Conservation (phyloP, 1,139 yeast genomes). For the Pneumocystis canis region DNA sequence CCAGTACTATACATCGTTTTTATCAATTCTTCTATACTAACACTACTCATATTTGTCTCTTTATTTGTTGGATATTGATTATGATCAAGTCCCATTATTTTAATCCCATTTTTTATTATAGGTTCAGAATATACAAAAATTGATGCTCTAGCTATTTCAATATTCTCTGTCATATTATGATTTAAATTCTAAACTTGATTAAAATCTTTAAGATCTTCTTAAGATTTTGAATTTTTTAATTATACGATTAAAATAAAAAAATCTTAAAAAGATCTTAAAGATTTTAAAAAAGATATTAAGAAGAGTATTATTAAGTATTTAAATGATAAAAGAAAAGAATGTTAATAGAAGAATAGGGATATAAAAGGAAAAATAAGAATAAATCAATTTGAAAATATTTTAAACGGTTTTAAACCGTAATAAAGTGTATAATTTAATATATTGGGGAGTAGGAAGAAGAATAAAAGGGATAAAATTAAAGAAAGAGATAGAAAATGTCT, state of each 20-base stretch:
- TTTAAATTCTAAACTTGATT: too few species aligned
- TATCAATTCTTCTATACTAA: constrained; percentile 40
- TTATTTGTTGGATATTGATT: constrained; percentile 31
- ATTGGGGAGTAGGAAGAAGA: not conserved
- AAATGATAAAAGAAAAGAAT: too few species aligned
- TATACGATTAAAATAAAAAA: too few species aligned
- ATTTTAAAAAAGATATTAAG: too few species aligned
- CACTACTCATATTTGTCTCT: constrained; percentile 58
- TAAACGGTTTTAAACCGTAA: not conserved
- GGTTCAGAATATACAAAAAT: constrained; percentile 78
- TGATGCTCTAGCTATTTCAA: constrained; percentile 51
- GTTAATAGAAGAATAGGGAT: too few species aligned
- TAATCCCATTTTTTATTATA: constrained; percentile 61
- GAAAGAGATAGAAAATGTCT: not conserved
- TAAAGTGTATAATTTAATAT: not conserved
- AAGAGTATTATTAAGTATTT: too few species aligned
- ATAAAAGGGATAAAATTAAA: not conserved
- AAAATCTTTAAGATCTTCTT: too few species aligned
- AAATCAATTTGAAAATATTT: too few species aligned
- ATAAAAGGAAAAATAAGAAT: too few species aligned
- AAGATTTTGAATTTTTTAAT: too few species aligned
- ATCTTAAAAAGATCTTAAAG: too few species aligned
- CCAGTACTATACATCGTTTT: constrained; percentile 87
- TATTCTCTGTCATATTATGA: not conserved
- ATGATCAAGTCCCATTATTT: constrained; percentile 81